A percentile compares a stretch with the other conserved stretches of the same genome.
Evolutionary conservation across 1,284 basidiomycete genomes (phyloP).

Genomic region (Trichosporon ovoides): DNA sequence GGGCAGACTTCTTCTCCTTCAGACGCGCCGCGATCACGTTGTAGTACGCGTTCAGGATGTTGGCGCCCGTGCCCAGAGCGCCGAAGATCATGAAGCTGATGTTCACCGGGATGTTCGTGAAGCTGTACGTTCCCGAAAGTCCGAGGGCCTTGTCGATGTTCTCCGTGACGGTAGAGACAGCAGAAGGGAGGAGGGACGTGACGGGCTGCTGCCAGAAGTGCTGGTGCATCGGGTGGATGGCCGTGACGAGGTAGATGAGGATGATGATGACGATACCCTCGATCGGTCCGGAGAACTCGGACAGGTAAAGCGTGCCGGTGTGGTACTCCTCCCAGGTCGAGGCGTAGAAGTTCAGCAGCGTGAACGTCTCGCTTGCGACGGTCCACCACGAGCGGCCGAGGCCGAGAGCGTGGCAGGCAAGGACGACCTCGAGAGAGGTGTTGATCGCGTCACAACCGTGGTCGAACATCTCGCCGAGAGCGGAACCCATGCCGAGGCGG

Average conservation of each 20-base stretch:
- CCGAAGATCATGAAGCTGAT: constrained; percentile 83
- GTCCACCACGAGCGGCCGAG: constrained; percentile 95
- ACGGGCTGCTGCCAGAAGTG: constrained; percentile 62
- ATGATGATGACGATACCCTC: constrained; percentile 91
- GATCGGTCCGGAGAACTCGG: constrained; percentile 92
- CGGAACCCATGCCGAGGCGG: constrained; percentile 90
- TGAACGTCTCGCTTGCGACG: constrained; percentile 75
- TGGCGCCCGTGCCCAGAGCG: constrained; percentile 67
- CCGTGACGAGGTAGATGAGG: constrained; percentile 70
- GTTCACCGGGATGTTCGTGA: constrained; percentile 66
- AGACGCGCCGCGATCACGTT: constrained; percentile 63
- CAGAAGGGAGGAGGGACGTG: constrained; percentile 29
- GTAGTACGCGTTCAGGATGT: constrained; percentile 72
- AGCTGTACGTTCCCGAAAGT: constrained; percentile 24
- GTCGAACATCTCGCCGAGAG: constrained; percentile 84
- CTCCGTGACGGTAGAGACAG: constrained; percentile 19
- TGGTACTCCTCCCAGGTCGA: constrained; percentile 90
- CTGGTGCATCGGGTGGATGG: constrained; percentile 56
- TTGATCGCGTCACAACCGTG: constrained; percentile 91
- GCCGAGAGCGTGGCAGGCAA: constrained; percentile 79
- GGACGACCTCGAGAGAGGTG: constrained; percentile 85
- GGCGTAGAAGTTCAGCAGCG: constrained; percentile 89
- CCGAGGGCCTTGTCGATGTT: constrained; percentile 32
- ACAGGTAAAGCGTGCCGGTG: constrained; percentile 82
- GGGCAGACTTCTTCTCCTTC: constrained; percentile 50